phyloP scores from a whole-genome alignment of 495 filamentous ascomycete species.

The Hypoxylon fragiforme region DNA sequence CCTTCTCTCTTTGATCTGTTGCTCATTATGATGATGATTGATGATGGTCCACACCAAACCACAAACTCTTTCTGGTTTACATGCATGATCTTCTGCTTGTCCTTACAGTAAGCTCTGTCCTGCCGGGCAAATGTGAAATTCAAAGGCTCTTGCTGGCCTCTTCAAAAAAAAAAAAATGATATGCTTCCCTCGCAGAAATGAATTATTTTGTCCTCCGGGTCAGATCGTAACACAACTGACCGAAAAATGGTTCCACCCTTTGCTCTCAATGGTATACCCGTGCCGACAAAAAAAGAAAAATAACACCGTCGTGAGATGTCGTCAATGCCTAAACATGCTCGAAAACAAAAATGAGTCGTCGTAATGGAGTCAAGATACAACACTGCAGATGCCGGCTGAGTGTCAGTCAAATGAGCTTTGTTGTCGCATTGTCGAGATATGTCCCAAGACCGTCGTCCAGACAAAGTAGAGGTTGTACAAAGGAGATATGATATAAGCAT shows the following conservation, averaged over 20 bases:
- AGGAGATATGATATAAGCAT: background rate
- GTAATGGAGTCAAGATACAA: slow-evolving; percentile 1
- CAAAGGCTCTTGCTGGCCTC: background rate
- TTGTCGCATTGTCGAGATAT: background rate
- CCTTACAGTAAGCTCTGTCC: background rate
- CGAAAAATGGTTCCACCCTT: slow-evolving; percentile 5
- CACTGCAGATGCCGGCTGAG: slow-evolving; percentile 24
- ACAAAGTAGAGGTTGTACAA: slow-evolving; percentile 7
- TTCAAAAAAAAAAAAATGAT: slow-evolving; percentile 6
- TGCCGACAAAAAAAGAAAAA: slow-evolving; percentile 16
- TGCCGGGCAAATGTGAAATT: background rate
- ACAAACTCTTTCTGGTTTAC: slow-evolving; percentile 13
- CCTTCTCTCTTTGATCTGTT: background rate
- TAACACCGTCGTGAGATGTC: slow-evolving; percentile 24
- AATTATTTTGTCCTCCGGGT: slow-evolving; percentile 19
- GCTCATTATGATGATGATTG: background rate
- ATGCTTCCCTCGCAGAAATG: slow-evolving; percentile 7
- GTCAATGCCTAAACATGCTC: slow-evolving; percentile 28
- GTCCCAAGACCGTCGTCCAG: no score
- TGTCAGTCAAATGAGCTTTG: slow-evolving; percentile 1
- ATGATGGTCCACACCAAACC: slow-evolving; percentile 14
- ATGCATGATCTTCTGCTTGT: background rate
- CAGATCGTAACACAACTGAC: slow-evolving; percentile 4
- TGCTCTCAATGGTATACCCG: slow-evolving; percentile 24
- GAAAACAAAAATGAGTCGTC: slow-evolving; percentile 6